Evolutionary conservation across 148 eudicot genomes (phyloP), one percentile per base, ranked within the genome.

Genomic region (Amaranthus hypochondriacus): DNA sequence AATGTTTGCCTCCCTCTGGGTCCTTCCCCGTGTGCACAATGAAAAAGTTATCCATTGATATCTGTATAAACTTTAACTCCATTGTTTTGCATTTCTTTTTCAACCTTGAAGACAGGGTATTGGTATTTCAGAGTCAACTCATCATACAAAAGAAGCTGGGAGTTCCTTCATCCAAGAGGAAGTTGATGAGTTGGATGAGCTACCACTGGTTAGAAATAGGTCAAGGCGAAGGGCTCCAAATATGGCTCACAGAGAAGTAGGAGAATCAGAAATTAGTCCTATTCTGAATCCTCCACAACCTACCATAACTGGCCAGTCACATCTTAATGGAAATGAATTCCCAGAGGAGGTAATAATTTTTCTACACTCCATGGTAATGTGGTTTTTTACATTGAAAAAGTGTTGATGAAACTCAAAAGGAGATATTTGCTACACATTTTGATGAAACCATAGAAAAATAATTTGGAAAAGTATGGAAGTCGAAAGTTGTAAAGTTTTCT

Each of bases 131-230:
- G 55, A 80, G 55, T 67, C 70, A 76, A 78, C 81, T 70, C 76
- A 79, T 69, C 75, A 64, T 76, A 86, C 83, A 73, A 84, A 80
- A 76, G 90, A 86, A 75, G 81, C 81, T 49, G 92, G 90, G 73
- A 84, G 86, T 77, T 85, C 91, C 49, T 89, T 90, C 63, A 53
- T 83, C 72, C 91, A 80, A 75, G 90, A 87, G 73, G 96, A 92
- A 72, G 85, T 69, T 68, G 99, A 92, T 53, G 97, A 95, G 60
- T 78, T 80, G 54, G 96, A 92, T 77, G 92, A 95, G 76, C 89
- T 80, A 74, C 97, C 91, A 5, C 75, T 95, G 59, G 86, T 95
- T 68, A 87, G 97, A 84, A 81, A 84, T 77, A 85, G 94, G 87
- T 85, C 89, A 61, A 87, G 94, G 79, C 89, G 73, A 15, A 66